Base-by-base conservation (phyloP, 1,284 basidiomycete genomes). In the Leccinum subspadiceum region DNA sequence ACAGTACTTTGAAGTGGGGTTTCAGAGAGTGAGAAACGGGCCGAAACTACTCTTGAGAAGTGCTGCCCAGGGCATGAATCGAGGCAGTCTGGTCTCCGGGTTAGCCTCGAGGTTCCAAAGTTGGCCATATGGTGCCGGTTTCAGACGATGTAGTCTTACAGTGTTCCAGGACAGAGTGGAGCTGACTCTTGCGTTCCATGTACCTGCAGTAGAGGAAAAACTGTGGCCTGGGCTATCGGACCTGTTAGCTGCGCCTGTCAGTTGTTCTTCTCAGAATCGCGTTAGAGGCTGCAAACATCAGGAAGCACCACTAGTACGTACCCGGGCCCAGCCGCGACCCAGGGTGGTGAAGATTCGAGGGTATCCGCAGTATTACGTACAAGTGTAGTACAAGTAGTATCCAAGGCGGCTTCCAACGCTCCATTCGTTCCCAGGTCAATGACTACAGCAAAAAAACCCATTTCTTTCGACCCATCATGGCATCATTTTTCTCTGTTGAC, bases 401-500 rank as follows among this genome's bases (percentile, higher is more conserved):
- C 17, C 41, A 31, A 31, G 41, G 2, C 2, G 33, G 33, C 33
- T 35, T 17, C n/a, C 39, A 41, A n/a, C 41, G 9, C 41, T 10
- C 41, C 41, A n/a, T 44, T 20, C 41, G 10, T 15, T 20, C 31
- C 39, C 17, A 48, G 49, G 46, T 29, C 52, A 29, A 73, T 70
- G 71, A 58, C 67, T 24, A 15, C 56, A 12, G 9, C 44, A 12
- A 74, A 71, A 63, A 66, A 50, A 60, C 49, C 62, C 2, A 39
- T 77, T 54, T 73, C 75, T 24, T 59, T 84, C 53, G 84, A 82
- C 66, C 78, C 83, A 49, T 75, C 77, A 62, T 85, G 84, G 82
- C 77, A 79, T 49, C 84, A 86, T 64, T 79, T 80, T 66, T 62
- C 79, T 29, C 80, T 80, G 13, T 67, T 80, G 57, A 73, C 75